Percentiles rank a stretch among this genome's conserved stretches.
These are phyloP conservation scores for Debaryomyces maramus DNA, from an alignment of 805 yeast species.

Conservation along the genomic window DNA sequence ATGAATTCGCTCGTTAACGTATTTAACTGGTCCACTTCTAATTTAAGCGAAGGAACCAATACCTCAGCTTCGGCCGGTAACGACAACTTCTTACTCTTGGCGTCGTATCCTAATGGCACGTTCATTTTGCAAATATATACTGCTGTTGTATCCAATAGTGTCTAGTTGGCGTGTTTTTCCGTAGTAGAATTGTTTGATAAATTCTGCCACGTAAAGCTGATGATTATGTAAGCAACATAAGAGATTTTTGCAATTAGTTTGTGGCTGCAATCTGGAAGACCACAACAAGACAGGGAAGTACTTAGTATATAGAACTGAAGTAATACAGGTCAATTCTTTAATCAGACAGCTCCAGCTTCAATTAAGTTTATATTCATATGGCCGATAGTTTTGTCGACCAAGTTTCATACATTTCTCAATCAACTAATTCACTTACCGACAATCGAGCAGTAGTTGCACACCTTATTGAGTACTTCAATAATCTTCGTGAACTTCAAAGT, in stretches of 20 bases:
- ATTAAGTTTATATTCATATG: not conserved
- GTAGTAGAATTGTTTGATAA: not conserved
- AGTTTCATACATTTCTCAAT: constrained; percentile 4
- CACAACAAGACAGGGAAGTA: too few relatives aligned
- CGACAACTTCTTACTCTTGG: constrained; percentile 25
- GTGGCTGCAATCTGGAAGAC: constrained; percentile 4
- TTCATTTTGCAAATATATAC: constrained; percentile 16
- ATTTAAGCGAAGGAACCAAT: constrained; percentile 29
- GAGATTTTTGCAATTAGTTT: constrained; percentile 4
- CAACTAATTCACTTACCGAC: not conserved
- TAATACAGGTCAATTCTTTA: too few relatives aligned
- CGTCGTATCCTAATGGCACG: constrained; percentile 25
- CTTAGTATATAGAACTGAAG: too few relatives aligned
- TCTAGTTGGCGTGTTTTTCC: too few relatives aligned
- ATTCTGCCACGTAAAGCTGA: constrained; percentile 1
- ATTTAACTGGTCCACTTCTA: constrained; percentile 46
- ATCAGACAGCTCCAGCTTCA: too few relatives aligned
- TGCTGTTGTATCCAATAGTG: too few relatives aligned
- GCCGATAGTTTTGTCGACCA: constrained; percentile 6
- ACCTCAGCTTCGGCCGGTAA: constrained; percentile 17
- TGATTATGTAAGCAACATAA: not conserved
- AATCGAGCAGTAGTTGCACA: not conserved
- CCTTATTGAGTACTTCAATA: constrained; percentile 7
- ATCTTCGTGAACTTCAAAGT: too few relatives aligned
- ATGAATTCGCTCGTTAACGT: constrained; percentile 38